phyloP scores from a whole-genome alignment of 768 basidiomycete genomes.

The Psilocybe subaeruginosa region DNA sequence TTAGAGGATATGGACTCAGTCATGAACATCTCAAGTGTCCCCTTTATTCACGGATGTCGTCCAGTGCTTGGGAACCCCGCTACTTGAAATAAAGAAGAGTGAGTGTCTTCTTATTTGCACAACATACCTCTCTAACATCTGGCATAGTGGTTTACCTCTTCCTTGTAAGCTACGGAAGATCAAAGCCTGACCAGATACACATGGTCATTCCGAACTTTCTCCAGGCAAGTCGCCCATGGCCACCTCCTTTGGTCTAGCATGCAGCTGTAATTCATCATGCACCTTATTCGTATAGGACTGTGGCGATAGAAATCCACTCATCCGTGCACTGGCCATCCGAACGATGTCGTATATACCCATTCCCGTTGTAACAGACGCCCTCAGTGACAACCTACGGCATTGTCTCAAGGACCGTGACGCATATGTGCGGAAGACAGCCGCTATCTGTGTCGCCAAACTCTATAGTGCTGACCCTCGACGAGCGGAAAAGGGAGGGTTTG shows the following conservation, averaged over 20 bases:
- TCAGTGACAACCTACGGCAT: conserved; percentile 90
- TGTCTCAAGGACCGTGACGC: conserved; percentile 94
- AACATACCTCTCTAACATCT: conserved; percentile 17
- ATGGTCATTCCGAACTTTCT: conserved; percentile 90
- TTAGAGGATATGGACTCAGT: conserved; percentile 23
- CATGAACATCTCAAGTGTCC: conserved; percentile 65
- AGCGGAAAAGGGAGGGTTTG: conserved; percentile 89
- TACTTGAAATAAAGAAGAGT: conserved; percentile 99
- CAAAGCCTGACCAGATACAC: conserved; percentile 92
- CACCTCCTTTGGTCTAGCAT: conserved; percentile 1
- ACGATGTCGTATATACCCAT: conserved; percentile 99
- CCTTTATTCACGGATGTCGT: conserved; percentile 94
- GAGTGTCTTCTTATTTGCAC: conserved; percentile 27
- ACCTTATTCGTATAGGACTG: conserved; percentile 68
- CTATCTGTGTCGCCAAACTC: conserved; percentile 95
- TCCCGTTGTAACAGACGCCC: conserved; percentile 80
- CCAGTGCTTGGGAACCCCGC: conserved; percentile 91
- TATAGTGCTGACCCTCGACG: conserved; percentile 86
- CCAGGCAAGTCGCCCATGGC: conserved; percentile 56
- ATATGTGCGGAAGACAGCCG: conserved; percentile 98
- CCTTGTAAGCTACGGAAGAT: conserved; percentile 94
- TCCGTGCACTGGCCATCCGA: conserved; percentile 94
- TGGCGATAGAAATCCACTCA: conserved; percentile 93
- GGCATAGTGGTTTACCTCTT: conserved; percentile 93
- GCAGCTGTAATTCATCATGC: background rate